phyloP scores from a whole-genome alignment of 2,329 filamentous ascomycete genomes.

The Hymenoscyphus fructigenus region DNA sequence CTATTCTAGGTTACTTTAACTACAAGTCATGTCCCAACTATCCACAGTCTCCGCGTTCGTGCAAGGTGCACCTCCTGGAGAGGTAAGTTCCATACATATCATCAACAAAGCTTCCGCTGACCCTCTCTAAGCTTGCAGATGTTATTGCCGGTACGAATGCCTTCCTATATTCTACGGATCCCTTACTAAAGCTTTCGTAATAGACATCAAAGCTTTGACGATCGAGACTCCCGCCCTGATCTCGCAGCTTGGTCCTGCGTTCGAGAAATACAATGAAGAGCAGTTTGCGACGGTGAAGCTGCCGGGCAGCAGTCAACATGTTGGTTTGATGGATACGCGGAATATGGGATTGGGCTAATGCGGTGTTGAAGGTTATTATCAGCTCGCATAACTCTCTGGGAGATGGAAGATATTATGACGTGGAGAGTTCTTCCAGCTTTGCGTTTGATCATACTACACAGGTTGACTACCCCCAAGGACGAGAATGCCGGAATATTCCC shows the following conservation, averaged over 20 bases:
- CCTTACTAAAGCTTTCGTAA: slow-evolving; percentile 20
- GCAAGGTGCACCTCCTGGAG: slow-evolving; percentile 90
- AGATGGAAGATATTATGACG: slow-evolving; percentile 83
- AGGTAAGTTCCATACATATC: slow-evolving; percentile 59
- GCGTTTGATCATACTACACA: slow-evolving; percentile 81
- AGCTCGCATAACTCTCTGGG: slow-evolving; percentile 84
- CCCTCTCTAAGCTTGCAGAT: slow-evolving; percentile 69
- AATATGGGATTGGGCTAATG: slow-evolving; percentile 20
- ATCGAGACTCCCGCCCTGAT: slow-evolving; percentile 66
- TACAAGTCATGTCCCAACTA: slow-evolving; percentile 41
- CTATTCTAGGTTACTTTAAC: neutral
- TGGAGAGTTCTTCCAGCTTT: slow-evolving; percentile 85
- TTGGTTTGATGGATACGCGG: slow-evolving; percentile 40
- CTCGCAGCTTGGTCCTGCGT: slow-evolving; percentile 74
- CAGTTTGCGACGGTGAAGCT: slow-evolving; percentile 89
- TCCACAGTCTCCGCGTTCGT: slow-evolving; percentile 81
- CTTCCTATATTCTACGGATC: neutral
- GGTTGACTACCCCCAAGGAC: slow-evolving; percentile 42
- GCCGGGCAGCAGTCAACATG: slow-evolving; percentile 78
- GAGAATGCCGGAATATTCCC: neutral
- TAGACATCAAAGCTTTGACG: slow-evolving; percentile 89
- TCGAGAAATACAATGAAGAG: slow-evolving; percentile 94
- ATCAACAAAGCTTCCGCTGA: slow-evolving; percentile 21
- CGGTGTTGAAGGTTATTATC: slow-evolving; percentile 62
- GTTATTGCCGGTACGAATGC: slow-evolving; percentile 72